Percentiles rank a stretch among this genome's conserved stretches.
Evolutionary conservation across 208 protist genomes (phyloP).

Genomic region (Leishmania guyanensis): DNA sequence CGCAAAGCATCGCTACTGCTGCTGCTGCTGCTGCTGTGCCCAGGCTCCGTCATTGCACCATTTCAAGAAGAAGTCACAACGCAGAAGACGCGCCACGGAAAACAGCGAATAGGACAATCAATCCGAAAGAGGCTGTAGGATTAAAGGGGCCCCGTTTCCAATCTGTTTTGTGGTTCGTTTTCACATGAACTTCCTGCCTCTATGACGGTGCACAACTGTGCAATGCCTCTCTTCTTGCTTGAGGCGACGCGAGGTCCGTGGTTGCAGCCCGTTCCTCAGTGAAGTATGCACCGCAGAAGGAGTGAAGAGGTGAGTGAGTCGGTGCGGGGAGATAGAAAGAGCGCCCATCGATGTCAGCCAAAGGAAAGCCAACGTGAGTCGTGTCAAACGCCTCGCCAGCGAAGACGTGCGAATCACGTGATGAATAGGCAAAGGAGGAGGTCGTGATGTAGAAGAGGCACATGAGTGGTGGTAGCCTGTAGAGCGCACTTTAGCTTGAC

Average conservation of each 20-base stretch:
- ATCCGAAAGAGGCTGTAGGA: not conserved
- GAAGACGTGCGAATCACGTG: not conserved
- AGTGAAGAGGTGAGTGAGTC: not conserved
- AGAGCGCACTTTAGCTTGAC: not conserved
- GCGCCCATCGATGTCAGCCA: not conserved
- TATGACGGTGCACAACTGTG: not conserved
- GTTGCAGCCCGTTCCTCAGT: not conserved
- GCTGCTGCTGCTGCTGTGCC: not conserved
- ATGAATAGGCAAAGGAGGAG: not conserved
- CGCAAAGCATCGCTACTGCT: not conserved
- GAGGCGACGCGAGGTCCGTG: too few species aligned
- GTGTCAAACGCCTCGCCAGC: not conserved
- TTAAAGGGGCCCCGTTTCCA: too few species aligned
- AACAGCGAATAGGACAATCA: not conserved
- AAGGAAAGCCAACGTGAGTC: not conserved
- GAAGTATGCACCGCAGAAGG: not conserved
- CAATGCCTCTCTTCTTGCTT: not conserved
- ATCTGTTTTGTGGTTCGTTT: not conserved
- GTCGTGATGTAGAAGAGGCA: not conserved
- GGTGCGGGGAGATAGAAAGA: not conserved
- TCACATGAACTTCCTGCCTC: not conserved
- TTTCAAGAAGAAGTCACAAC: not conserved
- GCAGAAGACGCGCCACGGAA: not conserved
- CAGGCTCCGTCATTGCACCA: not conserved
- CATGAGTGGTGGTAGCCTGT: not conserved